phyloP scores from a whole-genome alignment of 139 green algal genomes.

The Chlorella sorokiniana region DNA sequence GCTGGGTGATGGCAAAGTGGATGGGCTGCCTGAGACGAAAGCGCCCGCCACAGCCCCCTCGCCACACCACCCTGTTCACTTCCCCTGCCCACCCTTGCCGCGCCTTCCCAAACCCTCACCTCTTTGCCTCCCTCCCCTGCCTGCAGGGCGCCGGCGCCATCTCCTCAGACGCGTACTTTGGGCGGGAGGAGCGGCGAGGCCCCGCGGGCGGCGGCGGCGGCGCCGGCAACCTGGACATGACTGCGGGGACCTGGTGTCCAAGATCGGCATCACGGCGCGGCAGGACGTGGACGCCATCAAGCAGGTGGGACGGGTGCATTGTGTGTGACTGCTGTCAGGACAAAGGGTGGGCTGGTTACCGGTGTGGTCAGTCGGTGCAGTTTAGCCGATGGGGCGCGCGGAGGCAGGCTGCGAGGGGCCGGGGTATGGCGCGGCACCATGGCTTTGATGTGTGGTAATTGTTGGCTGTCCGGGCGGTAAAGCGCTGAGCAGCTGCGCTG shows the following conservation, averaged over 20 bases:
- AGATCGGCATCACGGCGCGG: constrained; percentile 68
- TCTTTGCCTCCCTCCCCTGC: not conserved
- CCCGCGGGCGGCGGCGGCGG: constrained; percentile 11
- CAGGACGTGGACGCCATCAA: constrained; percentile 66
- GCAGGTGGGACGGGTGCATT: constrained; percentile 51
- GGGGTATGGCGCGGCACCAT: too few relatives aligned
- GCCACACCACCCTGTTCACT: not conserved
- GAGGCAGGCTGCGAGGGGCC: too few relatives aligned
- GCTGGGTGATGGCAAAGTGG: too few relatives aligned
- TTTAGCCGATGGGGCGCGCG: too few relatives aligned
- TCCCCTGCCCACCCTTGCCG: not conserved
- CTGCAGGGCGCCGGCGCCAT: constrained; percentile 57
- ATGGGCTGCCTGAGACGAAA: too few relatives aligned
- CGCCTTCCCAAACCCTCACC: not conserved
- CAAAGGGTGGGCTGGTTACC: not conserved
- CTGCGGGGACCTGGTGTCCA: constrained; percentile 79
- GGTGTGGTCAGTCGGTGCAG: not conserved
- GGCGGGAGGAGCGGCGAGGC: too few relatives aligned
- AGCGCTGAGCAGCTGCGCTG: too few relatives aligned
- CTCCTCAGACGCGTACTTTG: not conserved
- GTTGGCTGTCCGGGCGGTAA: too few relatives aligned
- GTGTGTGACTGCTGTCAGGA: not conserved
- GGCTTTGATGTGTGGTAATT: too few relatives aligned
- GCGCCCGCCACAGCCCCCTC: not conserved
- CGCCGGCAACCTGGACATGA: constrained; percentile 61